Evolutionary conservation across 2,329 filamentous ascomycete genomes (phyloP).

Genomic region (Exophiala sp.): DNA sequence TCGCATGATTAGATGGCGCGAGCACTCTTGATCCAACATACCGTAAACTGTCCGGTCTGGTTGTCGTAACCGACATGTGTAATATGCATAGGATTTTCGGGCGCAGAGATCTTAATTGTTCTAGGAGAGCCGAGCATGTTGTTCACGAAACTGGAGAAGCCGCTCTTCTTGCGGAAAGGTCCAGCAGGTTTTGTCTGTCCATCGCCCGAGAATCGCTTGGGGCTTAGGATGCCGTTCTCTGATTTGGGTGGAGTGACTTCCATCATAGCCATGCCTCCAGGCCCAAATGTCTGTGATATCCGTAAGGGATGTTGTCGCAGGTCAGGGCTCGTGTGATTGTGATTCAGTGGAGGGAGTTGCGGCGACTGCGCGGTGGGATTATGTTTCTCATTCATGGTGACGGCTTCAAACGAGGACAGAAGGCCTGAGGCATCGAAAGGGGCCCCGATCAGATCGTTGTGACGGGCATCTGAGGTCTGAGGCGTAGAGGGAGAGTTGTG

Average conservation of each 20-base stretch:
- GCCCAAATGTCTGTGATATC: constrained; percentile 52
- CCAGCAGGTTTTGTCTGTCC: constrained; percentile 45
- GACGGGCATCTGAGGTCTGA: constrained; percentile 28
- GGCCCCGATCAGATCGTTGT: constrained; percentile 41
- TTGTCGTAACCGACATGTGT: constrained; percentile 98
- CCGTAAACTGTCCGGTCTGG: constrained; percentile 90
- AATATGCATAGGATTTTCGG: constrained; percentile 94
- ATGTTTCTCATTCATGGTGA: constrained; percentile 14
- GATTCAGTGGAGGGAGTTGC: constrained; percentile 41
- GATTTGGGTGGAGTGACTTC: constrained; percentile 43
- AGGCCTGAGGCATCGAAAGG: constrained; percentile 43
- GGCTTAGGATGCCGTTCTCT: constrained; percentile 57
- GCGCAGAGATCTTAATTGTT: constrained; percentile 91
- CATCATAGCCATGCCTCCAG: constrained; percentile 45
- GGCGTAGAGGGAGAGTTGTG: constrained; percentile 33
- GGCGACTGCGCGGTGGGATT: constrained; percentile 32
- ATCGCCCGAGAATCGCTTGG: constrained; percentile 43
- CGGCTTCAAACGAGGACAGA: constrained; percentile 30
- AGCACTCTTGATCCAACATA: constrained; percentile 46
- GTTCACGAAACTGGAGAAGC: constrained; percentile 81
- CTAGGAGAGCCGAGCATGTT: constrained; percentile 78
- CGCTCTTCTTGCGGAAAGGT: constrained; percentile 70
- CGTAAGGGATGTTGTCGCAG: constrained; percentile 54
- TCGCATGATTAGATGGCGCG: background rate
- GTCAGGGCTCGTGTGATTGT: constrained; percentile 51